Evolutionary conservation across 2,329 filamentous ascomycete species (phyloP), one percentile per base, ranked within the genome.

Genomic region (Penicillium occitanis): DNA sequence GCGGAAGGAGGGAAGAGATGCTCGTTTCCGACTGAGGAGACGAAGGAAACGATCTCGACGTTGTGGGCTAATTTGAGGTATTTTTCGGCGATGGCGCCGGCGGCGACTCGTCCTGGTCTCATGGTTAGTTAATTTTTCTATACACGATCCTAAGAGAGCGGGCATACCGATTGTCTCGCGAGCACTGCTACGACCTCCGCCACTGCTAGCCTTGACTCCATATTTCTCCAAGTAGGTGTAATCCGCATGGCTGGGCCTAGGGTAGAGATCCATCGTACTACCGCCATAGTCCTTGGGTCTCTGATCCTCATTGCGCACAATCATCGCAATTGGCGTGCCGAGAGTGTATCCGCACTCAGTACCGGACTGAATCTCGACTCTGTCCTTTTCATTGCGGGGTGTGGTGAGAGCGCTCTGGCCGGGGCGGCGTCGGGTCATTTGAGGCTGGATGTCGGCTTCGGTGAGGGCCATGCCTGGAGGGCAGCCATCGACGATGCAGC

Each of bases 221-320:
- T 99, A 99, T 82, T 98, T 98, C 79, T 97, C 91, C 68, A 97
- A 85, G 81, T 98, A 98, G 68, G 95, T 98, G 87, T 91, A 97
- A 81, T 98, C 94, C 67, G 95, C 94, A 80, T 98, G 95, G 76
- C 89, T 92, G 42, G 94, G 95, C 61, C 95, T 87, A 4, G 95
- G 95, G 85, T 90, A 98, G 69, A 88, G 82, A 79, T 98, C 92
- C 87, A 97, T 97, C 35, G 93, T 97, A 76, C 88, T 87, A 80
- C 88, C 87, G 65, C 91, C 91, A 80, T 98, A 98, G 83, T 99
- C 95, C 76, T 92, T 89, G 44, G 93, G 94, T 69, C 94, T 85
- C 77, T 97, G 92, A 78, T 98, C 93, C 83, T 98, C 89, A 79
- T 98, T 98, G 78, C 89, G 85, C 51, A 98, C 93, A 67, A 91